phyloP scores from a whole-genome alignment of 1,284 basidiomycete genomes.

The Porogramme epimiltina region DNA sequence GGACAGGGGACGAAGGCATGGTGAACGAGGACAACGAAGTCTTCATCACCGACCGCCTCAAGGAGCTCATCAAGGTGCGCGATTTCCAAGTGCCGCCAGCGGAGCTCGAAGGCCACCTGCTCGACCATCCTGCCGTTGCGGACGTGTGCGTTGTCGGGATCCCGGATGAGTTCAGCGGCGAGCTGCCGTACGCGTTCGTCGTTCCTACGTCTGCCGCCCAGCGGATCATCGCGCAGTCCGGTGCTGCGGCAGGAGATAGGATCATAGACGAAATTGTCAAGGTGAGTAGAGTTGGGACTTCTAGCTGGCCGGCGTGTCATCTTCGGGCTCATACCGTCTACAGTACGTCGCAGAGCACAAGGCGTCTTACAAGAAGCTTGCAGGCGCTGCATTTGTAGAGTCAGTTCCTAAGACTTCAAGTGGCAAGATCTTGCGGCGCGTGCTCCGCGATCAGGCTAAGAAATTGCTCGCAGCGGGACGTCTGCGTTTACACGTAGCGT shows the following conservation, averaged over 20 bases:
- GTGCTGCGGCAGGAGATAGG: neutral
- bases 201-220: slow-evolving; percentile 48
- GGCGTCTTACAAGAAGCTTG: slow-evolving; percentile 69
- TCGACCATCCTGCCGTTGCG: slow-evolving; percentile 69
- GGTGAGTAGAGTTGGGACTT: too few relatives aligned
- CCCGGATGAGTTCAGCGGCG: slow-evolving; percentile 78
- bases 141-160: slow-evolving; percentile 79
- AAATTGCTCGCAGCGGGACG: slow-evolving; percentile 5
- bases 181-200: slow-evolving; percentile 77
- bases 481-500: too few relatives aligned
- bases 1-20: slow-evolving; percentile 45
- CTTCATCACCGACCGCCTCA: slow-evolving; percentile 49
- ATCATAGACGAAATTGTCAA: too few relatives aligned
- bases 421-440: slow-evolving; percentile 63
- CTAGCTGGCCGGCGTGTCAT: too few relatives aligned
- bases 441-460: slow-evolving; percentile 53
- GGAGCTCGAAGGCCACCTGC: slow-evolving; percentile 57
- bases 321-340: too few relatives aligned
- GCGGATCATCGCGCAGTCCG: neutral
- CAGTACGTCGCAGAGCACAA: slow-evolving; percentile 75
- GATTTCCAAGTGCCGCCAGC: slow-evolving; percentile 39
- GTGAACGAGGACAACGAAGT: slow-evolving; percentile 41
- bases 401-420: slow-evolving; percentile 74
- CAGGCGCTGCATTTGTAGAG: slow-evolving; percentile 68
- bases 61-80: slow-evolving; percentile 31